These are phyloP conservation scores for Apiospora hydei DNA, from an alignment of 2,329 filamentous ascomycete genomes.

Conservation along the genomic window DNA sequence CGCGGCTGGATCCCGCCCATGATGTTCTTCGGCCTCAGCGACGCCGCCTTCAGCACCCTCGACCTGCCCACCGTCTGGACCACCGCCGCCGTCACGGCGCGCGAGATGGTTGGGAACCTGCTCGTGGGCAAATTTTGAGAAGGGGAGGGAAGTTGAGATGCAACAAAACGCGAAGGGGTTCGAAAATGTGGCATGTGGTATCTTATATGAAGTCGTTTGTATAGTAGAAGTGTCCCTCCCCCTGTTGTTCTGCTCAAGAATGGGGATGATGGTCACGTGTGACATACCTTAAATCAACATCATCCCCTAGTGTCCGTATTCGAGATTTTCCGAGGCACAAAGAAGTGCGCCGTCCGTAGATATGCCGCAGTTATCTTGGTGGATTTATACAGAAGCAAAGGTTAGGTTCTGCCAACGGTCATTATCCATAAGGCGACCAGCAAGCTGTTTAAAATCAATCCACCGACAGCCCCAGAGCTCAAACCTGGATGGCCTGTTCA, in stretches of 20 bases:
- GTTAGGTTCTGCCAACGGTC: too few species aligned
- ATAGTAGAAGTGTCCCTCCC: neutral
- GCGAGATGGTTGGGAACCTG: constrained; percentile 79
- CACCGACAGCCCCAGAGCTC: too few species aligned
- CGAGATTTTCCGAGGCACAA: too few species aligned
- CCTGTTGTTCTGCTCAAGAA: neutral
- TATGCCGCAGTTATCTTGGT: too few species aligned
- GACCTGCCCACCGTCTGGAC: constrained; percentile 84
- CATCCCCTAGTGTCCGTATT: too few species aligned
- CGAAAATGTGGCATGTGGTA: neutral
- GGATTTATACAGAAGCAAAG: too few species aligned
- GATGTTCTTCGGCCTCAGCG: constrained; percentile 88
- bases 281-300: too few species aligned
- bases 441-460: too few species aligned
- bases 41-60: constrained; percentile 79
- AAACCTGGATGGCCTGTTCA: too few species aligned
- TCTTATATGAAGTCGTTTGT: neutral
- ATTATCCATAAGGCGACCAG: too few species aligned
- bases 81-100: constrained; percentile 75
- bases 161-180: neutral
- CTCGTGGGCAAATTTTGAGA: constrained; percentile 72
- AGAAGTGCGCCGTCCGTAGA: too few species aligned
- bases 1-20: constrained; percentile 92
- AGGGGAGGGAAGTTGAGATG: neutral
- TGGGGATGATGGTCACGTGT: too few species aligned